Evolutionary conservation across 805 yeast species (phyloP).

Genomic region (Hanseniaspora occidentalis): DNA sequence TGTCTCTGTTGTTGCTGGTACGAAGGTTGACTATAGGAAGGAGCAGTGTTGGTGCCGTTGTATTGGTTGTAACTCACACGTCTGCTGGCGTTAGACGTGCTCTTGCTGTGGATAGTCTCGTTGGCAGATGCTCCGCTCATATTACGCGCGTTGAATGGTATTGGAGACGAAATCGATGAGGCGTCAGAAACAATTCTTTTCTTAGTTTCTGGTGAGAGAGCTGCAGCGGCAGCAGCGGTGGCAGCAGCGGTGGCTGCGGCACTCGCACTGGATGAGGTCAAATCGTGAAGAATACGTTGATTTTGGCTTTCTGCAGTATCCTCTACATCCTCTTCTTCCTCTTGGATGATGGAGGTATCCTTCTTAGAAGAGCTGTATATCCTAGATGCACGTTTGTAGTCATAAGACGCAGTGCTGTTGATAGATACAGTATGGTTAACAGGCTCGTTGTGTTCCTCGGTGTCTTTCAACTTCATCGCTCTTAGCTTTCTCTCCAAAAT

Average conservation of each 20-base stretch:
- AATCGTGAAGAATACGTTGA: not conserved
- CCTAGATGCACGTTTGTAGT: not conserved
- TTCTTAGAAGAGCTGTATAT: slow-evolving; percentile 1
- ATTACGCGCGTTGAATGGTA: slow-evolving; percentile 8
- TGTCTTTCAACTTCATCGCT: not conserved
- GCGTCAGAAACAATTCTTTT: slow-evolving; percentile 4
- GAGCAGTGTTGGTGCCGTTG: slow-evolving; percentile 3
- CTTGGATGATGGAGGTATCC: slow-evolving; percentile 5
- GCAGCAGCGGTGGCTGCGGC: not conserved
- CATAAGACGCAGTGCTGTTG: slow-evolving; percentile 10
- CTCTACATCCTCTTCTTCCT: slow-evolving; percentile 3
- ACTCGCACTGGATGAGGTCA: not conserved
- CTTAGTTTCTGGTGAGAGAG: not conserved
- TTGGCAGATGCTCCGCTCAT: slow-evolving; percentile 8
- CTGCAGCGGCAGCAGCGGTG: not conserved
- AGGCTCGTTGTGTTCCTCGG: too few species aligned
- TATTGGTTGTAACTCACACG: not conserved
- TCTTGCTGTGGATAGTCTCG: not conserved
- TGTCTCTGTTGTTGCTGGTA: slow-evolving; percentile 8
- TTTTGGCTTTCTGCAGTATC: not conserved
- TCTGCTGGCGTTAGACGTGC: not conserved
- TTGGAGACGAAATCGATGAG: slow-evolving; percentile 9
- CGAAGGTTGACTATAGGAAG: slow-evolving; percentile 2
- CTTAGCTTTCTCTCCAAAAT: not conserved
- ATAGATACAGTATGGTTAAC: too few species aligned